A percentile compares a stretch with the other conserved stretches of the same genome.
phyloP scores from a whole-genome alignment of 2,329 filamentous ascomycete species.

The Leptographium lundbergii region DNA sequence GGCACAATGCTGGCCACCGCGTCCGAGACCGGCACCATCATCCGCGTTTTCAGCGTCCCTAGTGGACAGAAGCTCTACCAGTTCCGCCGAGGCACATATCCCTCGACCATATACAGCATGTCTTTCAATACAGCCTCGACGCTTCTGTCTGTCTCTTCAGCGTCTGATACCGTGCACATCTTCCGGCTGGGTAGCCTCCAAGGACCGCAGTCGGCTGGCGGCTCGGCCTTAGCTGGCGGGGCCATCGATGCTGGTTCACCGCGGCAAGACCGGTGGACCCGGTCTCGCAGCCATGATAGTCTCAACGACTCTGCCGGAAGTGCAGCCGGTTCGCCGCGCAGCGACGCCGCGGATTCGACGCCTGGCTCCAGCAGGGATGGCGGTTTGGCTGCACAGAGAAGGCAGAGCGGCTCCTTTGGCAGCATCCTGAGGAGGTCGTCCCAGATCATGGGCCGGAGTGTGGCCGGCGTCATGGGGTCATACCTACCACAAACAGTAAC shows the following conservation, averaged over 20 bases:
- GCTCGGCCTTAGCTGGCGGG: constrained; percentile 9
- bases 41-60: constrained; percentile 88
- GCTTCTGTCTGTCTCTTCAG: constrained; percentile 86
- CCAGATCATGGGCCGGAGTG: constrained; percentile 79
- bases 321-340: constrained; percentile 30
- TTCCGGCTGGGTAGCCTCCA: constrained; percentile 60
- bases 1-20: constrained; percentile 87
- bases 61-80: constrained; percentile 88
- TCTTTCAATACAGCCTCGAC: constrained; percentile 94
- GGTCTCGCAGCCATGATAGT: constrained; percentile 41
- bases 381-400: constrained; percentile 22
- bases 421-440: constrained; percentile 90
- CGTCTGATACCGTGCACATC: constrained; percentile 91
- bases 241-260: constrained; percentile 25
- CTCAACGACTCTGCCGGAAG: constrained; percentile 38
- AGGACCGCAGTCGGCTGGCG: constrained; percentile 12
- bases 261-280: constrained; percentile 37
- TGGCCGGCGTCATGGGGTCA: constrained; percentile 79
- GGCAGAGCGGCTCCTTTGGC: constrained; percentile 66
- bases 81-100: constrained; percentile 90
- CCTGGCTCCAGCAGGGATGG: constrained; percentile 12
- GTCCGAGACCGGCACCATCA: constrained; percentile 95
- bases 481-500: constrained; percentile 90
- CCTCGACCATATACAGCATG: constrained; percentile 95
- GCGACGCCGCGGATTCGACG: constrained; percentile 30